phyloP scores from a whole-genome alignment of 1,284 basidiomycete genomes.

The Apiotrichum montevideense region DNA sequence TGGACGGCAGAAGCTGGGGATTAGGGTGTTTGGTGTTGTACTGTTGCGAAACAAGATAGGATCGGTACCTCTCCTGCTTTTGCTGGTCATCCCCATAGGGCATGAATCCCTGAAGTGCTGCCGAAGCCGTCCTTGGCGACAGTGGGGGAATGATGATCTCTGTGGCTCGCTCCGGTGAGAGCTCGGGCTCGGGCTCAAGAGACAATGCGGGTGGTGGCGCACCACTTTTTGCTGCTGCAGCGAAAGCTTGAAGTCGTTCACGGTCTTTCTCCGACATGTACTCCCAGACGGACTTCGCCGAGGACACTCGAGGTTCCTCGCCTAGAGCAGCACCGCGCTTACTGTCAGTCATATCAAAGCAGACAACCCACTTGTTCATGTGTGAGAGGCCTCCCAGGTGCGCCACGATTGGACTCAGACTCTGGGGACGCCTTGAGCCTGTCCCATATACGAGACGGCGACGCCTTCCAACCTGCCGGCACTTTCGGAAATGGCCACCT shows the following conservation, averaged over 20 bases:
- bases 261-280: constrained; percentile 85
- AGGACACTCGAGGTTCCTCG: constrained; percentile 59
- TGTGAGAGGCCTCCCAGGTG: constrained; percentile 30
- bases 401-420: constrained; percentile 28
- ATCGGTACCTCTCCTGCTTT: constrained; percentile 79
- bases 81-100: constrained; percentile 71
- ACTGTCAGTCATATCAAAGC: constrained; percentile 4
- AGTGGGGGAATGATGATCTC: constrained; percentile 55
- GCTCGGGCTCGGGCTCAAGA: constrained; percentile 17
- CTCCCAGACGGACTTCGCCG: constrained; percentile 70
- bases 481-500: constrained; percentile 77
- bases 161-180: constrained; percentile 20
- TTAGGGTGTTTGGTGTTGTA: constrained; percentile 48
- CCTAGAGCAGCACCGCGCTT: constrained; percentile 78
- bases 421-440: constrained; percentile 50
- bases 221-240: constrained; percentile 34
- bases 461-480: constrained; percentile 74
- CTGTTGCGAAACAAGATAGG: constrained; percentile 72
- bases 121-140: constrained; percentile 71
- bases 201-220: constrained; percentile 19
- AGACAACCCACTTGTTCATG: constrained; percentile 36
- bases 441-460: constrained; percentile 74
- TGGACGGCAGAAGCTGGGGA: constrained; percentile 53
- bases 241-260: constrained; percentile 68
- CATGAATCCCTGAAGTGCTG: constrained; percentile 81